Base-by-base conservation (phyloP, 805 yeast species). In the Grigorovia jiainica region DNA sequence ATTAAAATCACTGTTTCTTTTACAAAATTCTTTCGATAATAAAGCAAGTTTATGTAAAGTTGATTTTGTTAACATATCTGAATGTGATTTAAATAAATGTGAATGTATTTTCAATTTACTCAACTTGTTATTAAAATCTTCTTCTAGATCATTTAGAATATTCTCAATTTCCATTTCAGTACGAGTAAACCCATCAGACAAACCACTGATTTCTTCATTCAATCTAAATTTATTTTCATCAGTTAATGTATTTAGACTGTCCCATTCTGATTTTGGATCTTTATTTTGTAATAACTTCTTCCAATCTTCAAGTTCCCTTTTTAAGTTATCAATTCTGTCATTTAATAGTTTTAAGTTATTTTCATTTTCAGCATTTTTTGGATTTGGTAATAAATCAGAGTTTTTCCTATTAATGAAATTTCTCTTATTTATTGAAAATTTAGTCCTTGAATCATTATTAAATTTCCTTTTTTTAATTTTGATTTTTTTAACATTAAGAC, bases 351-450 rank as follows among this genome's bases (percentile, higher is more conserved):
- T 46, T 21, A 60, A 34, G 38, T 54, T 56, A 25, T 49, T 55
- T 33, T 51, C 51, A 44, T 60, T 60, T 36, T 54, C 54, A 5
- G 54, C 47, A 41, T 59, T 59, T 38, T 57, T 60, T 21, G 54
- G 47, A 43, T 61, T 61, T n/a, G 61, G 62, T 35, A 57, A 39
- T 18, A 44, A 31, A 11, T 24, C 31, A 25, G 19, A 30, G 21
- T 15, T 25, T 38, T 17, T 38, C 33, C 11, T 44, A 30, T 16
- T 23, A 19, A 19, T 25, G 19, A 34, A 19, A 34, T 16, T 18
- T 18, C 5, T 20, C n/a, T 20, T 23, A 16, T 10, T 20, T 32
- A 19, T 27, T 15, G 7, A 7, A 11, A 13, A 10, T 19, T 11
- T 24, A 7, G 15, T 13, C 1, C n/a, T 40, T 6, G 23, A 10